phyloP scores from a whole-genome alignment of 805 yeast genomes.

The Lachancea sp. region DNA sequence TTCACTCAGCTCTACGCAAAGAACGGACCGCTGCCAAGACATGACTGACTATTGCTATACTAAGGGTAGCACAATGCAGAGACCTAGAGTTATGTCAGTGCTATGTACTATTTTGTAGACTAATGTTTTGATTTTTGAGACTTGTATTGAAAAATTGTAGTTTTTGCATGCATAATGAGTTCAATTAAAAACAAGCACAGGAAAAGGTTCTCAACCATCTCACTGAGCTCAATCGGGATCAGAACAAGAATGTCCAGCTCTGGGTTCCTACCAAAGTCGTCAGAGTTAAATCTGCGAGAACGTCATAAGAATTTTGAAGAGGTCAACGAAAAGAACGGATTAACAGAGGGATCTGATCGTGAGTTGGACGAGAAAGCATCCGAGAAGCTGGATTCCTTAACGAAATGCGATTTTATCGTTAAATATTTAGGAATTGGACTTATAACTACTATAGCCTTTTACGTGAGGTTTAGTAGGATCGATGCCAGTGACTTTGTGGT shows the following conservation, averaged over 20 bases:
- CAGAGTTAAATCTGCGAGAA: conserved; percentile 10
- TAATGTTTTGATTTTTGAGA: no score
- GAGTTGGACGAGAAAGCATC: not conserved
- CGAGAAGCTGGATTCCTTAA: conserved; percentile 23
- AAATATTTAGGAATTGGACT: conserved; percentile 27
- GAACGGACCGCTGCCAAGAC: no score
- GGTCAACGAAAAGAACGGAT: not conserved
- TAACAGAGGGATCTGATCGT: not conserved
- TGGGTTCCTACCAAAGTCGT: conserved; percentile 11
- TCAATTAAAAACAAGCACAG: no score
- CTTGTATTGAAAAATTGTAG: no score
- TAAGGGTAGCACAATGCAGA: no score
- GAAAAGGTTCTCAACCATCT: not conserved
- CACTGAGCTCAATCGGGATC: not conserved
- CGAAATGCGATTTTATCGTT: not conserved
- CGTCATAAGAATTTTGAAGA: conserved; percentile 8
- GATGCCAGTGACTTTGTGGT: conserved; percentile 71
- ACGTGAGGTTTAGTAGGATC: conserved; percentile 68
- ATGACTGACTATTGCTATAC: no score
- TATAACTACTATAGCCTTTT: conserved; percentile 64
- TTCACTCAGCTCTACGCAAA: not conserved
- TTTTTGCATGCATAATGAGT: no score
- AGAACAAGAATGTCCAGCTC: conserved; percentile 3
- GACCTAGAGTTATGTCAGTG: no score
- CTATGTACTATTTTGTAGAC: no score